Evolutionary conservation across 805 yeast species (phyloP).

Genomic region (Candida manassasensis): DNA sequence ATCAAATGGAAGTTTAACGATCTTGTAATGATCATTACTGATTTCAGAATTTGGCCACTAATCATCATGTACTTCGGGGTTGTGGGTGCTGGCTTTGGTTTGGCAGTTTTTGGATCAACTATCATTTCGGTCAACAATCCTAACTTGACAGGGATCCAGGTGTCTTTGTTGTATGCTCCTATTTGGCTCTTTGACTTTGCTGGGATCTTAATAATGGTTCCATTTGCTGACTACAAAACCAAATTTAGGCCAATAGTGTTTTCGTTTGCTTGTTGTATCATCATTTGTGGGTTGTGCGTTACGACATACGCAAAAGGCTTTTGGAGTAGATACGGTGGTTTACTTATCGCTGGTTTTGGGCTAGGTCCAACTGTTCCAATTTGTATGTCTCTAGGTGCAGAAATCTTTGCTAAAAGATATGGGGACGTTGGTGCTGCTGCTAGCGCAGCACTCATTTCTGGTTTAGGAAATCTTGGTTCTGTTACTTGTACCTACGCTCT

Average conservation of each 20-base stretch:
- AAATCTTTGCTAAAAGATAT: slow-evolving; percentile 60
- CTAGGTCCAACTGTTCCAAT: slow-evolving; percentile 88
- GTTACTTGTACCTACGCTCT: slow-evolving; percentile 81
- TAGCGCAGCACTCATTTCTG: slow-evolving; percentile 77
- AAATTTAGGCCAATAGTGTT: slow-evolving; percentile 58
- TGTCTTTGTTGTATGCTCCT: slow-evolving; percentile 77
- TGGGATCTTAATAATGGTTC: slow-evolving; percentile 74
- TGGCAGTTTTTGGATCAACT: slow-evolving; percentile 79
- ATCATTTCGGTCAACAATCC: slow-evolving; percentile 64
- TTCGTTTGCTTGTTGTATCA: slow-evolving; percentile 54
- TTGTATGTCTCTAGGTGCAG: slow-evolving; percentile 76
- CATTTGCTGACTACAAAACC: slow-evolving; percentile 68
- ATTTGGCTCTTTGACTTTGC: slow-evolving; percentile 82
- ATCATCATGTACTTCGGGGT: slow-evolving; percentile 86
- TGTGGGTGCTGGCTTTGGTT: slow-evolving; percentile 81
- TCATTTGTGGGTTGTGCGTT: slow-evolving; percentile 69
- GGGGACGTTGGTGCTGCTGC: slow-evolving; percentile 85
- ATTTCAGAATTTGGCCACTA: slow-evolving; percentile 71
- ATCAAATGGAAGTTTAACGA: slow-evolving; percentile 57
- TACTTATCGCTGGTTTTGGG: slow-evolving; percentile 77
- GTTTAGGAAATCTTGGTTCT: slow-evolving; percentile 80
- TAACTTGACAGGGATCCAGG: slow-evolving; percentile 53
- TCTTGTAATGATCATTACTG: slow-evolving; percentile 48
- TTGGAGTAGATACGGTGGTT: slow-evolving; percentile 77
- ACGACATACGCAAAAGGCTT: slow-evolving; percentile 66